Evolutionary conservation across 1,284 basidiomycete genomes (phyloP).

Genomic region (Somion occarium): DNA sequence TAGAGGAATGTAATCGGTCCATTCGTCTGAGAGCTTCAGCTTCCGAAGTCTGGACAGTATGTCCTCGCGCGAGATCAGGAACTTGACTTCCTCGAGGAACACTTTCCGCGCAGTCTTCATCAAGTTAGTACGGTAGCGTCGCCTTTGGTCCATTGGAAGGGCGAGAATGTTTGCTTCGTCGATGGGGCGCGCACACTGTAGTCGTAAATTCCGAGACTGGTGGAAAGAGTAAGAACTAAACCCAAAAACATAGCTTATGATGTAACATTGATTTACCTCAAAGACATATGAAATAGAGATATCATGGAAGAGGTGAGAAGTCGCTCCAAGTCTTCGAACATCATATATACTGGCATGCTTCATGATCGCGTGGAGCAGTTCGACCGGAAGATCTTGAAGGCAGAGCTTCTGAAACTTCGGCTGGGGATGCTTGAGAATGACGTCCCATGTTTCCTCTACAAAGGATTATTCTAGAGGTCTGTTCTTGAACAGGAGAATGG

Average conservation of each 20-base stretch:
- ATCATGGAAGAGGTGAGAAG: conserved; percentile 8
- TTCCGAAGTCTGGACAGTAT: neutral
- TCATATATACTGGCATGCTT: neutral
- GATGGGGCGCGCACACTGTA: too few species aligned
- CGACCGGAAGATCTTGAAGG: conserved; percentile 11
- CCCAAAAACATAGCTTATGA: too few species aligned
- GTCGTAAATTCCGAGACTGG: too few species aligned
- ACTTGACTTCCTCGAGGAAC: neutral
- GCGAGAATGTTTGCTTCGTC: too few species aligned
- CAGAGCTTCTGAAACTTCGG: conserved; percentile 9
- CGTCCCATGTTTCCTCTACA: neutral
- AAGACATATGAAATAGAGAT: conserved; percentile 10
- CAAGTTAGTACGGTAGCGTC: too few species aligned
- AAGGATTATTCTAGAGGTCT: neutral
- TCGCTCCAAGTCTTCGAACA: conserved; percentile 8
- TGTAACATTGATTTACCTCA: conserved; percentile 9
- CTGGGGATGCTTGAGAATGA: neutral
- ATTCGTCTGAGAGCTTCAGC: neutral
- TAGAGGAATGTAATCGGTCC: too few species aligned
- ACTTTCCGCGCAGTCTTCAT: too few species aligned
- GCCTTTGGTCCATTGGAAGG: too few species aligned
- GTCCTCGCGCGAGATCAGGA: neutral
- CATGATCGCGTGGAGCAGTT: conserved; percentile 12
- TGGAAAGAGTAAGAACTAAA: too few species aligned
- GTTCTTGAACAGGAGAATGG: neutral